Percentiles rank a stretch among this genome's conserved stretches.
These are phyloP conservation scores for Spiraea crenata DNA, from an alignment of 331 rosid species.

Conservation along the genomic window DNA sequence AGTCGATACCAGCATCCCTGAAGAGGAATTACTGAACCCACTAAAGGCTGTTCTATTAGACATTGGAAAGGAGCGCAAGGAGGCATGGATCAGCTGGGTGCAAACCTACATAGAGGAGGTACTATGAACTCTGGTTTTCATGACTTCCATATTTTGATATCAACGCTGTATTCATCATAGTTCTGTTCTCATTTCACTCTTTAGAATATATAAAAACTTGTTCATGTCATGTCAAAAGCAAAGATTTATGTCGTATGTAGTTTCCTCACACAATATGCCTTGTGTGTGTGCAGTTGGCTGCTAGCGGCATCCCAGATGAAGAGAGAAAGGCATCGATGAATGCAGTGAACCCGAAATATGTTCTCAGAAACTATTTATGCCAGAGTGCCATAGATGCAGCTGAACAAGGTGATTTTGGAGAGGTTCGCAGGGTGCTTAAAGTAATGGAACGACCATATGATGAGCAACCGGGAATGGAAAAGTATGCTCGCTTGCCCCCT, in stretches of 20 bases:
- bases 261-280: background rate
- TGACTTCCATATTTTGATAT: background rate
- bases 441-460: conserved; percentile 86
- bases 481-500: conserved; percentile 95
- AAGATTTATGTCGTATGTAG: background rate
- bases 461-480: conserved; percentile 99
- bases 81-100: conserved; percentile 92
- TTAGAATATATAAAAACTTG: background rate
- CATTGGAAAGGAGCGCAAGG: conserved; percentile 93
- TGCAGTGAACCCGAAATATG: conserved; percentile 81
- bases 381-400: conserved; percentile 97
- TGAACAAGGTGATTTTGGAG: conserved; percentile 87
- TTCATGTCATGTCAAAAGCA: background rate
- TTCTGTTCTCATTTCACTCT: background rate
- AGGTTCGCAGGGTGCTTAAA: conserved; percentile 71
- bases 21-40: conserved; percentile 77
- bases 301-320: conserved; percentile 69
- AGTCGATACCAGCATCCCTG: conserved; percentile 75
- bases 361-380: conserved; percentile 91
- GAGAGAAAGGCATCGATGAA: conserved; percentile 81
- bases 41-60: conserved; percentile 84
- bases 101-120: conserved; percentile 83
- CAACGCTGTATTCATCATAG: background rate
- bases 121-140: conserved; percentile 12
- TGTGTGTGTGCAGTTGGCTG: conserved; percentile 61